A percentile compares a stretch with the other conserved stretches of the same genome.
phyloP scores from a whole-genome alignment of 2,329 filamentous ascomycete genomes.

The Fusarium haematococcum region DNA sequence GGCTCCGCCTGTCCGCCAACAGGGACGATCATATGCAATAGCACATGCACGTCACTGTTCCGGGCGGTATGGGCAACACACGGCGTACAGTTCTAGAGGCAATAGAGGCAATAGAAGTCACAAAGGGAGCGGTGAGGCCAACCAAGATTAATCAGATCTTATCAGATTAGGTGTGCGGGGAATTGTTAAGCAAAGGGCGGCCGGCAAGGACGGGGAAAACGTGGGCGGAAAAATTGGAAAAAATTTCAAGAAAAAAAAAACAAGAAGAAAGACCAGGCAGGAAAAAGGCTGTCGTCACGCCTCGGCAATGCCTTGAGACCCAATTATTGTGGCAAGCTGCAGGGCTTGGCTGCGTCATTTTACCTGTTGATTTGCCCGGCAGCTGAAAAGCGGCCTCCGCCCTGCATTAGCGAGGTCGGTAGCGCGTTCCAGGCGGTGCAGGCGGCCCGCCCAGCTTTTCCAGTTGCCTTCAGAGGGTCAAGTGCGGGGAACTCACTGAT shows the following conservation, averaged over 20 bases:
- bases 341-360: background rate
- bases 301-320: background rate
- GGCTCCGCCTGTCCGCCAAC: background rate
- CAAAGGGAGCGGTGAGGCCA: background rate
- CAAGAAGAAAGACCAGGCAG: background rate
- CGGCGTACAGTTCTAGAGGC: background rate
- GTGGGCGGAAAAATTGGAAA: background rate
- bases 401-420: background rate
- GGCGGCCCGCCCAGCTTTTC: background rate
- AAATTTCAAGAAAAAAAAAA: constrained; percentile 1
- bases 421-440: background rate
- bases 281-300: background rate
- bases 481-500: background rate
- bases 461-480: background rate
- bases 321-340: constrained; percentile 1
- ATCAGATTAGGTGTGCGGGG: background rate
- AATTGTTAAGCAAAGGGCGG: background rate
- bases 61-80: background rate
- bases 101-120: background rate
- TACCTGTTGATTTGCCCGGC: background rate
- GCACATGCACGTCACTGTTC: background rate
- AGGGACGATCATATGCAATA: background rate
- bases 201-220: background rate
- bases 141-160: background rate
- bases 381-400: background rate